Base-by-base conservation (phyloP, 345 rosid genomes). In the Psidium guajava region DNA sequence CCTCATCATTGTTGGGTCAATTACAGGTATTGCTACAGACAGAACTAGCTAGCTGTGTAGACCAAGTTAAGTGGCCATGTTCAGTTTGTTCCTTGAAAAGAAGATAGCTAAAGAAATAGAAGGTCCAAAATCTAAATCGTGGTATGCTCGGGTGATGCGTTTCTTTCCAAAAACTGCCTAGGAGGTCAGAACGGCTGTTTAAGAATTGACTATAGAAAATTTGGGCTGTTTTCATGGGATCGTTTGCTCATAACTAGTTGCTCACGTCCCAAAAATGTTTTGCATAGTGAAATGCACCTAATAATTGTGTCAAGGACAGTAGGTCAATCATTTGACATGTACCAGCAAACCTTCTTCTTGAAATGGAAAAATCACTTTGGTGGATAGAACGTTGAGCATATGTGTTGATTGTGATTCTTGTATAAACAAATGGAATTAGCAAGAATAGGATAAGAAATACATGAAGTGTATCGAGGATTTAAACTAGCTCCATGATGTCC, bases 1-100 rank as follows among this genome's bases (percentile, higher is more conserved):
- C 69, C 93, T 96, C 90, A 95, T 96, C 86, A 97, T 97, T 40
- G 98, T 97, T 3, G 99, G 98, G 40, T 97, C 99, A 9, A 97
- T 96, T 83, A 97, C 98, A 91, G 99, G 99, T 97, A 69, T 42
- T 69, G 24, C 24, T 69, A 12, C 25, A 69, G 25, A 18, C 80
- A 69, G 47, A 36, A 24, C 80, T 69, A 69, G 80, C 80, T 69
- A 36, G 80, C 3, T 32, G 80, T 36, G 0, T 69, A 18, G 80
- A 69, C 80, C 47, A 36, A 32, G 80, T 36, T 10, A 69, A 69
- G 20, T 36, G 47, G 20, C 25, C 80, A 18, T 9, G 80, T 69
- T 69, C 47, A 69, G 13, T 36, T 69, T 69, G 3, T 69, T 36
- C 80, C 47, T 4, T 36, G 24, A 36, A 69, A 69, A 69, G 77